phyloP scores from a whole-genome alignment of 2,329 filamentous ascomycete species.

The Lecanicillium sp. region DNA sequence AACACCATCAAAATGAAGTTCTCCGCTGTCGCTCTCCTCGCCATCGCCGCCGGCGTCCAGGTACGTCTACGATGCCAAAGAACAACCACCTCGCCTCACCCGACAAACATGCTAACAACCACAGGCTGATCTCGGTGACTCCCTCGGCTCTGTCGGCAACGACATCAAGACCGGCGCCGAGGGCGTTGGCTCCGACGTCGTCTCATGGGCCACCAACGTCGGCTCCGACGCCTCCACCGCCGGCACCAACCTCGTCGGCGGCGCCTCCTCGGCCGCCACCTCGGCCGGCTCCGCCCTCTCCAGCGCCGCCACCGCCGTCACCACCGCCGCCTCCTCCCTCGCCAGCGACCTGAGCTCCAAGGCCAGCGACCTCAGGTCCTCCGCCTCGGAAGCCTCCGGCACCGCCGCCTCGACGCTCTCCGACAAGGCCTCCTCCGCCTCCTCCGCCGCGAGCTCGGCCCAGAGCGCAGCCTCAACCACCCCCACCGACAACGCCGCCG shows the following conservation, averaged over 20 bases:
- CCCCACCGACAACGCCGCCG: constrained; percentile 34
- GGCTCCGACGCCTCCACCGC: constrained; percentile 9
- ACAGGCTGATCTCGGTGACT: constrained; percentile 14
- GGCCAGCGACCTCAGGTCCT: constrained; percentile 16
- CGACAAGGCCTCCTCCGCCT: neutral
- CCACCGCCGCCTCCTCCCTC: constrained; percentile 13
- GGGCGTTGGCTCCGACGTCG: constrained; percentile 10
- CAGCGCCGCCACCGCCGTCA: constrained; percentile 12
- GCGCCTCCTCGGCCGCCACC: constrained; percentile 17
- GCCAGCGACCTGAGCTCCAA: constrained; percentile 20
- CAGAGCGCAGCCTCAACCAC: constrained; percentile 25
- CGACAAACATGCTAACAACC: neutral
- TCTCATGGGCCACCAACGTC: constrained; percentile 8
- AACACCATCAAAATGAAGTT: constrained; percentile 31
- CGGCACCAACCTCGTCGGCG: constrained; percentile 14
- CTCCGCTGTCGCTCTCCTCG: constrained; percentile 26
- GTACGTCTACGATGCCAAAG: too few relatives aligned
- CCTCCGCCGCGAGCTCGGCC: neutral
- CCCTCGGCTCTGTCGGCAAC: constrained; percentile 14
- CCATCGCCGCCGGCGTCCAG: constrained; percentile 27
- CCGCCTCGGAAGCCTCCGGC: constrained; percentile 12
- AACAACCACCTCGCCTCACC: too few relatives aligned
- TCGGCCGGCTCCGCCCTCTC: constrained; percentile 9
- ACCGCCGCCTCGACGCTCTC: constrained; percentile 15
- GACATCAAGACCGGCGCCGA: constrained; percentile 15